phyloP scores from a whole-genome alignment of 2,329 filamentous ascomycete genomes.

The Ophiostoma sp. region DNA sequence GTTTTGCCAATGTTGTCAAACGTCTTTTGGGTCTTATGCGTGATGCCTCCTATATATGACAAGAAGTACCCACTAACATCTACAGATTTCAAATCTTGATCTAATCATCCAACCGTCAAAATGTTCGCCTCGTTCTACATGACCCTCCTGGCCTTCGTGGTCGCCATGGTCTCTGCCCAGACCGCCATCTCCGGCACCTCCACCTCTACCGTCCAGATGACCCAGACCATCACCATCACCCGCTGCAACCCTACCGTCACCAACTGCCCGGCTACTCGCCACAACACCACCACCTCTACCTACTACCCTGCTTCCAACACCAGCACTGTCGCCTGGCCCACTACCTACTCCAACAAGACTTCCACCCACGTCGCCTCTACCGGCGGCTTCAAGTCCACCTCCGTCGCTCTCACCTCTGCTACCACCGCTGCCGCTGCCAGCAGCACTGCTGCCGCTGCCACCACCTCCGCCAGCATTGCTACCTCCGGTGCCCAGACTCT shows the following conservation, averaged over 20 bases:
- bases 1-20: conserved; percentile 5
- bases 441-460: conserved; percentile 18
- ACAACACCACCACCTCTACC: conserved; percentile 30
- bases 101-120: conserved; percentile 14
- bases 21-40: background rate
- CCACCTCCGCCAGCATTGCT: conserved; percentile 24
- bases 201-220: conserved; percentile 45
- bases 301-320: conserved; percentile 27
- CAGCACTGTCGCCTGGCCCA: conserved; percentile 27
- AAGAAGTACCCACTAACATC: background rate
- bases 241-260: conserved; percentile 42
- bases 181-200: conserved; percentile 34
- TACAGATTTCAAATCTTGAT: background rate
- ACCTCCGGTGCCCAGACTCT: conserved; percentile 35
- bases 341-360: conserved; percentile 30
- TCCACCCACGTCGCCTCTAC: conserved; percentile 26
- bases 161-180: conserved; percentile 36
- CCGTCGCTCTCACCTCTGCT: conserved; percentile 13
- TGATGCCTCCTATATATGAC: background rate
- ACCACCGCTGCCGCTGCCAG: conserved; percentile 28
- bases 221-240: conserved; percentile 45
- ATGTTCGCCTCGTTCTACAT: conserved; percentile 26
- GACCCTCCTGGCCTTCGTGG: conserved; percentile 35
- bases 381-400: conserved; percentile 21
- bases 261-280: conserved; percentile 40